phyloP scores from a whole-genome alignment of 148 eudicot species.

The Rhododendron vialii region DNA sequence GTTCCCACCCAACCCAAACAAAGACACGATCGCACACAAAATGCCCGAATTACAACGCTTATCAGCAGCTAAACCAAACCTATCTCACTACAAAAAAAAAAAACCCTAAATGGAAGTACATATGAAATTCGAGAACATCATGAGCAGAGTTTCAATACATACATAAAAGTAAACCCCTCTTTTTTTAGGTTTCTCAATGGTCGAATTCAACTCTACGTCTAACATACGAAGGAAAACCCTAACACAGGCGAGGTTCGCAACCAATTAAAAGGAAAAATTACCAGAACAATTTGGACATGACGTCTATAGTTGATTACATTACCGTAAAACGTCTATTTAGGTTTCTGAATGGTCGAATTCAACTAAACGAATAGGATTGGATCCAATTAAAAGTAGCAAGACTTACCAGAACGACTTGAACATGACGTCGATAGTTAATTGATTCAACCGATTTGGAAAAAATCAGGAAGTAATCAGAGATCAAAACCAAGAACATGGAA shows the following conservation, averaged over 20 bases:
- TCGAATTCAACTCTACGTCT: not conserved
- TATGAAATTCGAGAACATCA: not conserved
- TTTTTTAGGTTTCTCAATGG: not conserved
- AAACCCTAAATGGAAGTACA: not conserved
- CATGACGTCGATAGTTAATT: slow-evolving; percentile 12
- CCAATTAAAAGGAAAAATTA: not conserved
- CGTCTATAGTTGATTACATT: not conserved
- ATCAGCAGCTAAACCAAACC: not conserved
- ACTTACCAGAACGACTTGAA: slow-evolving; percentile 18
- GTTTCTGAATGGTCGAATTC: not conserved
- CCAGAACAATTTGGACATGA: slow-evolving; percentile 2
- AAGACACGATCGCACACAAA: not conserved
- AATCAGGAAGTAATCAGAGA: not conserved
- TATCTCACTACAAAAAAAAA: not conserved
- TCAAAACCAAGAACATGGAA: not conserved
- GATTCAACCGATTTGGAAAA: not conserved
- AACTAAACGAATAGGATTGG: not conserved
- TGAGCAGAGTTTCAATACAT: no score
- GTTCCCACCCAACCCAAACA: not conserved
- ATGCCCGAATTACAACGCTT: not conserved
- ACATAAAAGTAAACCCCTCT: not conserved
- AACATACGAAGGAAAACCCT: not conserved
- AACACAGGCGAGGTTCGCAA: not conserved
- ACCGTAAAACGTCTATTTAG: not conserved
- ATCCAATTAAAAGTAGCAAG: not conserved